Base-by-base conservation (phyloP, 352 stramenopile genomes). In the Albugo laibachii region DNA sequence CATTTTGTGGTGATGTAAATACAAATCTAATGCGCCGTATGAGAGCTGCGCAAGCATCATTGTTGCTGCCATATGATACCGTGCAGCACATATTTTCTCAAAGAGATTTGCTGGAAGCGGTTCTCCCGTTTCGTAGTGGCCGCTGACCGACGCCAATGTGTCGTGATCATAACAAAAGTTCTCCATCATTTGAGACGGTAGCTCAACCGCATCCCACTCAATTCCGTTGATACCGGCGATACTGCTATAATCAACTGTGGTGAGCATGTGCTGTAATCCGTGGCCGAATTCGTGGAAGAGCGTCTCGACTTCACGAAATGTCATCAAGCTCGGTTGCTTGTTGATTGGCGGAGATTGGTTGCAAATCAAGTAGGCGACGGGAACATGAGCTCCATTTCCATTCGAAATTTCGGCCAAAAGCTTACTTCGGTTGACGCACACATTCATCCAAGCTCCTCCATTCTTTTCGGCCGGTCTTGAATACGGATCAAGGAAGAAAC, bases 171-270 rank as follows among this genome's bases (percentile, higher is more conserved):
- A 98, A 63, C 91, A 97, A 70, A 95, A 98, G 62, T 98, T 98
- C 54, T 99, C 95, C 94, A 99, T 98, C 70, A 98, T 98, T 67
- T 99, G 94, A 11, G 81, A 96, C 19, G 94, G 94, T 14, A 97
- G 66, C 59, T 99, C 95, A 2, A 99, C 93, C 13, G 95, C 95
- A 70, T 98, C 95, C 94, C 93, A 99, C 63, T 98, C 94, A 13
- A 99, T 80, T 41, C 87, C 88, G 59, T 97, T 98, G 63, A 98
- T 97, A 13, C 92, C 93, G 4, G 94, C 88, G 35, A 97, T 92
- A 42, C 95, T 92, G 49, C 86, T 91, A 53, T 98, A 83, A 41
- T 93, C 77, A 45, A 96, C 89, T 16, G 68, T 84, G 13, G 95
- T 99, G 5, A 98, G 77, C 95, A 99, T 99, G 67, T 99, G 95